A percentile compares a stretch with the other conserved stretches of the same genome.
These are phyloP conservation scores for Stachybotrys elegans DNA, from an alignment of 2,329 filamentous ascomycete species.

Conservation along the genomic window DNA sequence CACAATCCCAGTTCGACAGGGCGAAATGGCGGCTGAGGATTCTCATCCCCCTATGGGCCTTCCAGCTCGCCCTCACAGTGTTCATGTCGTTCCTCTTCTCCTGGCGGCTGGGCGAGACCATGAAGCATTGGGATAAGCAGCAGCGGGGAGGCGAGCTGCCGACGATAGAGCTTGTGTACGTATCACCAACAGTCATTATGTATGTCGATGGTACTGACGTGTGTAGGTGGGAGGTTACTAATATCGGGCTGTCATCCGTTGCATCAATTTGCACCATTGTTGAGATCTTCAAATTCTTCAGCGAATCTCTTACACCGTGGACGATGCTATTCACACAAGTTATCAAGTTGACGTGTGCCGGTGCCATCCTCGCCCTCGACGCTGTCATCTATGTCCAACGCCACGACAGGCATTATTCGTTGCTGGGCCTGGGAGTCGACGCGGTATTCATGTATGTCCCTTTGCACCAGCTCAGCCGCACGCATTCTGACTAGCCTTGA, in stretches of 20 bases:
- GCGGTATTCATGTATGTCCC: constrained; percentile 40
- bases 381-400: constrained; percentile 43
- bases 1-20: constrained; percentile 47
- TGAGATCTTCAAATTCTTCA: constrained; percentile 40
- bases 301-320: constrained; percentile 49
- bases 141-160: constrained; percentile 33
- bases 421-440: constrained; percentile 44
- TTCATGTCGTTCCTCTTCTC: constrained; percentile 47
- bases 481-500: constrained; percentile 5
- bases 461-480: background rate
- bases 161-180: constrained; percentile 46
- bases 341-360: constrained; percentile 42
- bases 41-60: constrained; percentile 44
- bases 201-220: too few species aligned
- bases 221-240: constrained; percentile 48
- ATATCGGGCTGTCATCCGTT: constrained; percentile 43
- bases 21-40: constrained; percentile 45
- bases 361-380: constrained; percentile 44
- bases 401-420: constrained; percentile 41
- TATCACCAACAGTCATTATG: too few species aligned
- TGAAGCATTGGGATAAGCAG: constrained; percentile 36
- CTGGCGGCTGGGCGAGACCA: constrained; percentile 44
- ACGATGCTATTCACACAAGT: constrained; percentile 47
- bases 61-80: constrained; percentile 41
- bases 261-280: constrained; percentile 41